These are phyloP conservation scores for Ophiostoma pallidulum DNA, from an alignment of 2,329 filamentous ascomycete species.

Conservation along the genomic window DNA sequence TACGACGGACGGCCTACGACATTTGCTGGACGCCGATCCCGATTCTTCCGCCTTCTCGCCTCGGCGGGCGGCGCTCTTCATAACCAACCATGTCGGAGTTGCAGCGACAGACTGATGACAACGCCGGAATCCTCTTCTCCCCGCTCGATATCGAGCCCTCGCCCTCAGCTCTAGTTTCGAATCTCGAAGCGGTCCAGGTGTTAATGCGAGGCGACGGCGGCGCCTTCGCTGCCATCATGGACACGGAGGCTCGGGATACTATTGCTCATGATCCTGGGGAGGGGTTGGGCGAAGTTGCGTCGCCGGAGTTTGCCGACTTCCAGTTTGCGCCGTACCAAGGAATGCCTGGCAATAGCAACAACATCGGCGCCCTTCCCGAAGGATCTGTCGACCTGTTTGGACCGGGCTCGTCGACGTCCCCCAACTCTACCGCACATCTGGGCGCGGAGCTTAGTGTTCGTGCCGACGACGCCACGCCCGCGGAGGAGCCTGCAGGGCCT, in stretches of 20 bases:
- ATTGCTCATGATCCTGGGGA: conserved; percentile 18
- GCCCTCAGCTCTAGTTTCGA: conserved; percentile 18
- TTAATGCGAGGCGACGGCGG: conserved; percentile 23
- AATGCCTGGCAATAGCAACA: conserved; percentile 29
- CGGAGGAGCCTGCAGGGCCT: not conserved
- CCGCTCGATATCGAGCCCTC: conserved; percentile 28
- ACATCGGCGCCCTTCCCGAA: conserved; percentile 33
- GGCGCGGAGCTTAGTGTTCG: conserved; percentile 14
- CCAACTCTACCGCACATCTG: not conserved
- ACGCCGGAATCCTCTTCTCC: conserved; percentile 24
- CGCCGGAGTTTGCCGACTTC: conserved; percentile 44
- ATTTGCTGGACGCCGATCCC: not conserved
- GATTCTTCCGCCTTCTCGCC: too few species aligned
- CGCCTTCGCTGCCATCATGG: not conserved
- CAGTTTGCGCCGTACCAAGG: conserved; percentile 38
- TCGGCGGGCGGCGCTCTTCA: not conserved
- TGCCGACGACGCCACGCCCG: not conserved
- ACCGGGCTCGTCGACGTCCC: conserved; percentile 16
- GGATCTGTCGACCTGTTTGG: conserved; percentile 25
- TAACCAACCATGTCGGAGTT: conserved; percentile 31
- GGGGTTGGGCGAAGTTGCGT: conserved; percentile 30
- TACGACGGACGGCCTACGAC: too few species aligned
- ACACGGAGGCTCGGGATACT: not conserved
- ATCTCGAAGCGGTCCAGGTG: conserved; percentile 23
- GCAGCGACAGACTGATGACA: conserved; percentile 23